These are phyloP conservation scores for Globisporangium barbulae DNA, from an alignment of 352 stramenopile species.

Conservation along the genomic window DNA sequence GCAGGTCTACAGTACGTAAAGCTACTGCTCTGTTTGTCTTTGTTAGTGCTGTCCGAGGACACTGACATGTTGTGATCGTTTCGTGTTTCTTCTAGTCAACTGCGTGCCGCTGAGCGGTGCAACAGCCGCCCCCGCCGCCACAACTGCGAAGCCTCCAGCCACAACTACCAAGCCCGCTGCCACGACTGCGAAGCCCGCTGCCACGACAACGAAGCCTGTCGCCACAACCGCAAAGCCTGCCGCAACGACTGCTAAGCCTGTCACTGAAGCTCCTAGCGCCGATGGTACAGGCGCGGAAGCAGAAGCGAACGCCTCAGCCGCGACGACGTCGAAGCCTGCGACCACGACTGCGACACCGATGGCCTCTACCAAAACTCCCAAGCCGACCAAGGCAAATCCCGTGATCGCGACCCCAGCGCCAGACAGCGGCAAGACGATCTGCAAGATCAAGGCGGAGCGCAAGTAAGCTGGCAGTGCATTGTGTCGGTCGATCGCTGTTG, in stretches of 20 bases:
- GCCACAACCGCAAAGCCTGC: too few relatives aligned
- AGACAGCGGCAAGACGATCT: neutral
- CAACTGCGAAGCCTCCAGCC: neutral
- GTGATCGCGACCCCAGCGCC: neutral
- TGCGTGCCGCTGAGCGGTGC: slow-evolving; percentile 13
- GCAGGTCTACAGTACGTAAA: slow-evolving; percentile 17
- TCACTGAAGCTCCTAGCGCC: neutral
- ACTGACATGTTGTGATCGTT: neutral
- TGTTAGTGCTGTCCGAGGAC: too few relatives aligned
- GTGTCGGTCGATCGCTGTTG: neutral
- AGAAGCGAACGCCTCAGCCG: neutral
- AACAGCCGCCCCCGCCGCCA: neutral
- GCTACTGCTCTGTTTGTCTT: slow-evolving; percentile 1
- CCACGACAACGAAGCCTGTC: too few relatives aligned
- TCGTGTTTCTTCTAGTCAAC: slow-evolving; percentile 20
- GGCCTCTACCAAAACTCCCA: neutral
- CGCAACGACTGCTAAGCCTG: neutral
- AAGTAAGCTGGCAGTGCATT: neutral
- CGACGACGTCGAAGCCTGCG: slow-evolving; percentile 11
- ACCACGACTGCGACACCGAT: slow-evolving; percentile 19
- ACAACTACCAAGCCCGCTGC: neutral
- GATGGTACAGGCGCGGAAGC: too few relatives aligned
- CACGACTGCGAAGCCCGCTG: neutral
- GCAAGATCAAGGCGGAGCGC: neutral
- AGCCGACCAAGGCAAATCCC: too few relatives aligned